Percentiles rank a stretch among this genome's conserved stretches.
Evolutionary conservation across 2,329 filamentous ascomycete genomes (phyloP).

Genomic region (Hymenoscyphus linearis): DNA sequence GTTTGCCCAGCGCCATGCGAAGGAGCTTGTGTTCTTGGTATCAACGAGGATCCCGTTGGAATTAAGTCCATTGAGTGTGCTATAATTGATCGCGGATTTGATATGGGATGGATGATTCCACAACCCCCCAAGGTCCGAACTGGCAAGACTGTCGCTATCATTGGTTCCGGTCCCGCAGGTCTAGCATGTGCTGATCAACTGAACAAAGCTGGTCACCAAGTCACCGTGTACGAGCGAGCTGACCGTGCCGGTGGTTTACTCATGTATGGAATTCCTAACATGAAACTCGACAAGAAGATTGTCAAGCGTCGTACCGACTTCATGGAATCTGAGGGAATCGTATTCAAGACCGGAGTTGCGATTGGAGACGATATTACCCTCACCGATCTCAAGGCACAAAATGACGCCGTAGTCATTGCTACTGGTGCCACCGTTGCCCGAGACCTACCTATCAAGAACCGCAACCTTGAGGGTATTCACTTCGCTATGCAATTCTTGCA

Average conservation of each 20-base stretch:
- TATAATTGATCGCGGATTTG: slow-evolving; percentile 95
- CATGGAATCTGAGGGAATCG: slow-evolving; percentile 83
- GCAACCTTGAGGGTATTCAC: slow-evolving; percentile 84
- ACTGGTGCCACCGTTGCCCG: slow-evolving; percentile 91
- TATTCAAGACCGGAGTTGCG: slow-evolving; percentile 71
- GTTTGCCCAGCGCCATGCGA: slow-evolving; percentile 96
- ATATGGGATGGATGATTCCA: slow-evolving; percentile 97
- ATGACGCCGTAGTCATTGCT: slow-evolving; percentile 83
- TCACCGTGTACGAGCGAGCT: slow-evolving; percentile 89
- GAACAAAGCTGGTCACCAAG: slow-evolving; percentile 82
- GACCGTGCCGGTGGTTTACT: slow-evolving; percentile 87
- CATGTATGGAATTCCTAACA: slow-evolving; percentile 99
- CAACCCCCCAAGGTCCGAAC: slow-evolving; percentile 71
- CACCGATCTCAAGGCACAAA: slow-evolving; percentile 63
- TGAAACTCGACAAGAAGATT: slow-evolving; percentile 98
- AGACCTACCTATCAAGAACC: slow-evolving; percentile 85
- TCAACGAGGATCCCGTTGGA: slow-evolving; percentile 93
- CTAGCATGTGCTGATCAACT: slow-evolving; percentile 88
- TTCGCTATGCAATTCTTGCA: slow-evolving; percentile 97
- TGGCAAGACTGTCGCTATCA: slow-evolving; percentile 81
- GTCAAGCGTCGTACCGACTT: slow-evolving; percentile 94
- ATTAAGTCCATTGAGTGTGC: slow-evolving; percentile 99
- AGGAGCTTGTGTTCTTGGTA: slow-evolving; percentile 90
- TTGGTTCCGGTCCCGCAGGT: slow-evolving; percentile 89
- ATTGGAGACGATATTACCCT: slow-evolving; percentile 72